Percentiles rank a stretch among this genome's conserved stretches.
phyloP scores from a whole-genome alignment of 2,329 filamentous ascomycete genomes.

The Apiospora sp. region DNA sequence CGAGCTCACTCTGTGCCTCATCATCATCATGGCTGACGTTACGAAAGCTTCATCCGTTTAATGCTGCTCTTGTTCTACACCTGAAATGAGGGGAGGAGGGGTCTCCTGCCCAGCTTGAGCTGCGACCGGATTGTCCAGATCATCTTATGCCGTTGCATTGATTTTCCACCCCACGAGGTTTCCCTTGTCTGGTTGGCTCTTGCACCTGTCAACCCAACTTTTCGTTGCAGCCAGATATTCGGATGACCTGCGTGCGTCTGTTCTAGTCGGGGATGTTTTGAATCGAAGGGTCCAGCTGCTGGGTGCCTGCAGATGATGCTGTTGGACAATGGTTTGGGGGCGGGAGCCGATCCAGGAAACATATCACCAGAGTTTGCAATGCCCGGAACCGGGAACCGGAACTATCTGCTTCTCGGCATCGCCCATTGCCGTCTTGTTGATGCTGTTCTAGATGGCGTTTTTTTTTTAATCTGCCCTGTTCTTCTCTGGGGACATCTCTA shows the following conservation, averaged over 20 bases:
- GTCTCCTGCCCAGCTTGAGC: slow-evolving; percentile 45
- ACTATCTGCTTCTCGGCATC: not conserved
- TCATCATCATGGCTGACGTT: slow-evolving; percentile 45
- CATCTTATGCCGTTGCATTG: slow-evolving; percentile 54
- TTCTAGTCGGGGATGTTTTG: slow-evolving; percentile 41
- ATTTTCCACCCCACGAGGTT: slow-evolving; percentile 37
- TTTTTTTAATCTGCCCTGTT: not conserved
- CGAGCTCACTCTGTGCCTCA: slow-evolving; percentile 43
- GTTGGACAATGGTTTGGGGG: not conserved
- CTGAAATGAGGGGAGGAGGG: slow-evolving; percentile 21
- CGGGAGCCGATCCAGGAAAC: slow-evolving; percentile 12
- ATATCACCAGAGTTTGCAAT: slow-evolving; percentile 13
- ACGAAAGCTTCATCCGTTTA: slow-evolving; percentile 44
- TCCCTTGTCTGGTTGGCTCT: slow-evolving; percentile 36
- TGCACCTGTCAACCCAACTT: slow-evolving; percentile 38
- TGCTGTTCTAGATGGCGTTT: not conserved
- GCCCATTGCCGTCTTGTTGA: not conserved
- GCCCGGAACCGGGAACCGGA: not conserved
- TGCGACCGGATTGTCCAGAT: slow-evolving; percentile 57
- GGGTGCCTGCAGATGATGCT: slow-evolving; percentile 16
- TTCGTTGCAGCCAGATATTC: slow-evolving; percentile 32
- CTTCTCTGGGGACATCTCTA: not conserved
- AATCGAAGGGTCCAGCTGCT: slow-evolving; percentile 29
- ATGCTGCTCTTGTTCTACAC: slow-evolving; percentile 33
- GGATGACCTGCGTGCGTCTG: slow-evolving; percentile 38